Conservation (phyloP, 345 rosid genomes). For the Aegle marmelos region DNA sequence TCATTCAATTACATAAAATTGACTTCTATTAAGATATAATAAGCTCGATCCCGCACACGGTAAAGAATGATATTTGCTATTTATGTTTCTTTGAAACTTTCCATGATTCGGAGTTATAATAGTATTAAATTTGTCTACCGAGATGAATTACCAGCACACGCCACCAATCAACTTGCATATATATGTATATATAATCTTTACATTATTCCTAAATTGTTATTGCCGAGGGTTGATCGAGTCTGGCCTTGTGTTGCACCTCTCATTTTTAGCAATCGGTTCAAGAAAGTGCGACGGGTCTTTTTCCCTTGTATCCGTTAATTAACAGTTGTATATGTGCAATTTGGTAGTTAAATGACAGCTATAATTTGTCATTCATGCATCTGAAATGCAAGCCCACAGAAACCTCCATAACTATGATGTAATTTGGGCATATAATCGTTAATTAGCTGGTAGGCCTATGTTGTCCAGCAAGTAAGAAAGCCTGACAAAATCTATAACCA, state of each 20-base stretch:
- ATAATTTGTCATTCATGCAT: not conserved
- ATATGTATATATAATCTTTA: too few species aligned
- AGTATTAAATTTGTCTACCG: not conserved
- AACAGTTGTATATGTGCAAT: not conserved
- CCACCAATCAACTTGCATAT: not conserved
- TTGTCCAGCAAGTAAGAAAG: not conserved
- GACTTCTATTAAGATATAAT: not conserved
- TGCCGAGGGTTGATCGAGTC: not conserved
- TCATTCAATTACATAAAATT: not conserved
- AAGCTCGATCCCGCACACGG: not conserved
- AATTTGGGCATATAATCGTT: not conserved
- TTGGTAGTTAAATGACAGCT: not conserved
- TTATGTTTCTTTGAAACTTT: not conserved
- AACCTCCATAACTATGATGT: not conserved
- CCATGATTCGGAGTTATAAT: not conserved
- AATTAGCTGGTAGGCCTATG: not conserved
- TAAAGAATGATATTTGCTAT: not conserved
- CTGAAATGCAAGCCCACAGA: not conserved
- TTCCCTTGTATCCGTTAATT: not conserved
- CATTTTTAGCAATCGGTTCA: not conserved
- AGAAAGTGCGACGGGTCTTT: not conserved
- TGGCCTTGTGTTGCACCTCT: not conserved
- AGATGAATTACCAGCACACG: not conserved
- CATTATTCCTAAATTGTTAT: too few species aligned
- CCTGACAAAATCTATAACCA: too few species aligned